Conservation (phyloP, 441 rosid genomes). For the Gossypium trilobum region DNA sequence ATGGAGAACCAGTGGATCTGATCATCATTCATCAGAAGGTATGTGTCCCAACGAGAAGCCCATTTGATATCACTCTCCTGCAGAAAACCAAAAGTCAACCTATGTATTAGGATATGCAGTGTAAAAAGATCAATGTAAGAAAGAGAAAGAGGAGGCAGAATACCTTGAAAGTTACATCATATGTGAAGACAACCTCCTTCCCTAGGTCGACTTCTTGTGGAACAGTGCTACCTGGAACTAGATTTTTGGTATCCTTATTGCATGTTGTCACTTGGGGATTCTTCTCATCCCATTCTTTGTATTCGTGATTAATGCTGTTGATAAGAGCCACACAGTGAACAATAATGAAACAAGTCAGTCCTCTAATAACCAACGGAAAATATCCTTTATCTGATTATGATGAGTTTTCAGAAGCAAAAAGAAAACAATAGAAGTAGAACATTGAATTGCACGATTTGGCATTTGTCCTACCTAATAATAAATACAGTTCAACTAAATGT, state of each 20-base stretch:
- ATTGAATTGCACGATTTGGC: neutral
- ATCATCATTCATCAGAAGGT: constrained; percentile 91
- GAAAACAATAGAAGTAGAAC: neutral
- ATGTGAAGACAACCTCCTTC: constrained; percentile 78
- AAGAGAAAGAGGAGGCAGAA: neutral
- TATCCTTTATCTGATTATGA: neutral
- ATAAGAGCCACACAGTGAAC: constrained; percentile 11
- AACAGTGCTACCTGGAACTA: constrained; percentile 67
- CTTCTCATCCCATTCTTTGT: constrained; percentile 74
- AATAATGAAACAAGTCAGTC: constrained; percentile 9
- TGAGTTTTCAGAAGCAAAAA: neutral
- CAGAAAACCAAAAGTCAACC: constrained; percentile 3
- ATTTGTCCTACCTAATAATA: neutral
- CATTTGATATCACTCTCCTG: constrained; percentile 92
- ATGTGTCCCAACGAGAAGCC: constrained; percentile 99
- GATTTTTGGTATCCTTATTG: constrained; percentile 73
- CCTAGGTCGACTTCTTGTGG: constrained; percentile 71
- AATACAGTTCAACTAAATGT: neutral
- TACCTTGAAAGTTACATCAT: constrained; percentile 80
- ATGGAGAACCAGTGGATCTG: constrained; percentile 96
- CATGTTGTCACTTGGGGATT: constrained; percentile 80
- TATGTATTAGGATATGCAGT: neutral
- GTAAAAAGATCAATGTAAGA: neutral
- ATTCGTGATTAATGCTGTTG: constrained; percentile 74
- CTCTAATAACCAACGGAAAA: neutral